Base-by-base conservation (phyloP, 164 flowering plant species). In the Vitis riparia region DNA sequence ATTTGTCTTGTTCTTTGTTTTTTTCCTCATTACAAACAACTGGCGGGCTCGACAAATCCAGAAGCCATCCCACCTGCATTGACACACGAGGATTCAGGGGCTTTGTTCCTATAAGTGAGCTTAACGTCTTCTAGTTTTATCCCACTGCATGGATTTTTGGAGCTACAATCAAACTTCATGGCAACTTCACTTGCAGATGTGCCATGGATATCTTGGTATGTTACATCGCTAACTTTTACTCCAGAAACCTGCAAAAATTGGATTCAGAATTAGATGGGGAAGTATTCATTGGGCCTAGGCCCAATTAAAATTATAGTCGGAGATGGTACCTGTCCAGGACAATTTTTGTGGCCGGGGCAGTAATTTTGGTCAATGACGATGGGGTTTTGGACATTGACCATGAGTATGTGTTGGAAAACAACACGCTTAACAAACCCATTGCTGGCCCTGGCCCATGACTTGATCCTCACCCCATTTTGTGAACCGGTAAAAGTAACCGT, bases 361-460 rank as follows among this genome's bases (percentile, higher is more conserved):
- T 91, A 91, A 58, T 84, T 77, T 71, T 92, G 94, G 67, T 89
- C 92, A 8, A 92, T 89, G 8, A 90, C 56, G 9, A 92, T 88
- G 50, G 94, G 97, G 59, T 89, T 85, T 48, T 78, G 49, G 51
- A 84, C 90, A 70, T 84, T 76, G 0, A 15, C 57, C 90, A 90
- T 88, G 8, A 68, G 17, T 9, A 61, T 72, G 37, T 88, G 75
- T 50, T 88, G 80, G 76, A 84, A 92, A 5, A 76, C 30, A 9
- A 89, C 84, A 8, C 77, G 68, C n/a, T 47, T 76, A 1, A 83
- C 96, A 65, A 89, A 90, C 0, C 89, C 88, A 13, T 30, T 85
- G 75, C 92, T 89, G 10, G 88, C 83, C 65, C 91, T 81, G 8
- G 76, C 95, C 93, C 95, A 92, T 11, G 97, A 75, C 67, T 92